Conservation (phyloP, 345 rosid species). For the Mercurialis annua region DNA sequence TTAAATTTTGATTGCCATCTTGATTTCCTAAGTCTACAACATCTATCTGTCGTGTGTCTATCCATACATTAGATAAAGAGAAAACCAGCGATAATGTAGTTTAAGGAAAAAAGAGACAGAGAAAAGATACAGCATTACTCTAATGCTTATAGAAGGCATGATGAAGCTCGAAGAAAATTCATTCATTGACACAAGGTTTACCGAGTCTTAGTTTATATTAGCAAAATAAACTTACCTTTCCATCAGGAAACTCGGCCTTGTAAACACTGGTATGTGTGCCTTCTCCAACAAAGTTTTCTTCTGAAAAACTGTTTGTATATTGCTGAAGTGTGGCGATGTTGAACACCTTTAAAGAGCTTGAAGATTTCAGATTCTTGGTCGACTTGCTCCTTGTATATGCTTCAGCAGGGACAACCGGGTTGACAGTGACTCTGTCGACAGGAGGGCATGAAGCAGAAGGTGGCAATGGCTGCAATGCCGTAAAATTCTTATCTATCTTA, state of each 20-base stretch:
- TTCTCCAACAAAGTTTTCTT: constrained; percentile 72
- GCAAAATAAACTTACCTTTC: constrained; percentile 46
- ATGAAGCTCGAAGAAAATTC: background rate
- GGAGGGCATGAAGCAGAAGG: constrained; percentile 38
- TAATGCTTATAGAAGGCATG: background rate
- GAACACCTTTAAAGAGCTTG: constrained; percentile 45
- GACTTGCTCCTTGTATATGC: constrained; percentile 16
- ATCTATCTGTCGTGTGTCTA: too few relatives aligned
- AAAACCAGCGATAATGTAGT: background rate
- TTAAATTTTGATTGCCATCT: background rate
- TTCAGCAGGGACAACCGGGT: constrained; percentile 33
- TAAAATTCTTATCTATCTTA: constrained; percentile 21
- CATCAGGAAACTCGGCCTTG: constrained; percentile 73
- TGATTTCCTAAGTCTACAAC: too few relatives aligned
- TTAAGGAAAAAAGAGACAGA: background rate
- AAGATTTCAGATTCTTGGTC: constrained; percentile 32
- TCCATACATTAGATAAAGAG: too few relatives aligned
- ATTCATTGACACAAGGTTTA: background rate
- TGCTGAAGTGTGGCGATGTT: constrained; percentile 83
- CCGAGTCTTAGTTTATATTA: background rate
- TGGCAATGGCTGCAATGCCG: constrained; percentile 39
- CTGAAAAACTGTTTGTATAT: constrained; percentile 67
- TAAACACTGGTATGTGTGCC: constrained; percentile 73
- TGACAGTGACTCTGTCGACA: constrained; percentile 39
- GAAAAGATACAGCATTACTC: background rate